Percentiles rank a stretch among this genome's conserved stretches.
Evolutionary conservation across 2,329 filamentous ascomycete genomes (phyloP).

Genomic region (Chalaropsis thielavioides): DNA sequence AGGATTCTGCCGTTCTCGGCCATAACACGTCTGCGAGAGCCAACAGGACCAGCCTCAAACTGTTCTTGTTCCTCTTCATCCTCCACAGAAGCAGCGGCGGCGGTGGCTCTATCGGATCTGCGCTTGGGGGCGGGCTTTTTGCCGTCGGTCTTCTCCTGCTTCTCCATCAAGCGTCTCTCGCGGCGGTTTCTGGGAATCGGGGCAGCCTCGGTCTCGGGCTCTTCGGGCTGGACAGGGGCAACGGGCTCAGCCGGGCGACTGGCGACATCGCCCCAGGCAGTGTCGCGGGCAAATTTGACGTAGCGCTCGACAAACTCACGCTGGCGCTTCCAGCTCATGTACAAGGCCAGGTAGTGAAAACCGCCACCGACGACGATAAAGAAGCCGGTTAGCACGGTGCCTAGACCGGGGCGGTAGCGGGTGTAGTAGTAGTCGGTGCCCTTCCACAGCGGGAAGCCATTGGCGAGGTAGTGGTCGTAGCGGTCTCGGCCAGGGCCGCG

Average conservation of each 20-base stretch:
- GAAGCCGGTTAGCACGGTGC: slow-evolving; percentile 66
- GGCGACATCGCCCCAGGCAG: slow-evolving; percentile 80
- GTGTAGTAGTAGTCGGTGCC: slow-evolving; percentile 98
- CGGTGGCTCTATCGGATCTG: slow-evolving; percentile 25
- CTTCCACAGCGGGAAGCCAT: slow-evolving; percentile 93
- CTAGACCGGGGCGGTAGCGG: slow-evolving; percentile 79
- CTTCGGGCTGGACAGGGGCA: slow-evolving; percentile 27
- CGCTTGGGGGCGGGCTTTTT: slow-evolving; percentile 37
- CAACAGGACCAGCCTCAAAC: slow-evolving; percentile 48
- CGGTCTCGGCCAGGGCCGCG: slow-evolving; percentile 66
- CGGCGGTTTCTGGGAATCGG: slow-evolving; percentile 59
- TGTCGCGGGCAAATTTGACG: slow-evolving; percentile 73
- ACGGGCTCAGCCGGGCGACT: slow-evolving; percentile 31
- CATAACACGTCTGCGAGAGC: slow-evolving; percentile 71
- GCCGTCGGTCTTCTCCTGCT: slow-evolving; percentile 57
- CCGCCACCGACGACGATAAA: slow-evolving; percentile 72
- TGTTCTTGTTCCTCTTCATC: slow-evolving; percentile 32
- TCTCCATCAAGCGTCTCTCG: slow-evolving; percentile 79
- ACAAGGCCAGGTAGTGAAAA: slow-evolving; percentile 73
- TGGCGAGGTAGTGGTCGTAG: slow-evolving; percentile 85
- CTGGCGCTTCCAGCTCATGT: slow-evolving; percentile 79
- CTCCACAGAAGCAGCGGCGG: slow-evolving; percentile 15
- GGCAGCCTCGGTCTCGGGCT: slow-evolving; percentile 29
- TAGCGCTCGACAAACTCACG: slow-evolving; percentile 83
- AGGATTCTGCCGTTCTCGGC: slow-evolving; percentile 93